Evolutionary conservation across 345 rosid species (phyloP).

Genomic region (Capsella bursapastoris): DNA sequence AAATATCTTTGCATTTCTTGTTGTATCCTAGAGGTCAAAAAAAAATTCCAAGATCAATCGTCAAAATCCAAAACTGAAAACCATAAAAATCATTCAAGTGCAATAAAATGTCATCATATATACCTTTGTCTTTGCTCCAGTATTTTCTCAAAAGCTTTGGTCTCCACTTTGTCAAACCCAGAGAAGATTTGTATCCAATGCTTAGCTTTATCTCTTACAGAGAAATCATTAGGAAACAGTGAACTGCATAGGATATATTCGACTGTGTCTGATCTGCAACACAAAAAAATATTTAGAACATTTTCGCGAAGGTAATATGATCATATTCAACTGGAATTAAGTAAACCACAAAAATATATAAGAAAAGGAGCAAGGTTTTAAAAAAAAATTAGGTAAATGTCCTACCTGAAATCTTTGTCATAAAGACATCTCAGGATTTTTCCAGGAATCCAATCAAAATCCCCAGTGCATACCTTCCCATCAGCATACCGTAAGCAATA

Average conservation of each 20-base stretch:
- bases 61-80: conserved; percentile 43
- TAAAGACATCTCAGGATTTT: conserved; percentile 89
- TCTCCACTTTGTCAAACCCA: conserved; percentile 81
- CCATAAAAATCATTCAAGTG: conserved; percentile 29
- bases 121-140: conserved; percentile 98
- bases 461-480: conserved; percentile 51
- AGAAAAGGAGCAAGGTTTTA: neutral
- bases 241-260: conserved; percentile 72
- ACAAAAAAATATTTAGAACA: conserved; percentile 23
- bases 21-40: conserved; percentile 82
- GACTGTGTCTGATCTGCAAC: conserved; percentile 89
- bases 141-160: conserved; percentile 85
- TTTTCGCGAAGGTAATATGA: neutral
- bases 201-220: conserved; percentile 66
- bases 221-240: conserved; percentile 67
- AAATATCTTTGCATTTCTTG: conserved; percentile 95
- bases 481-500: conserved; percentile 62
- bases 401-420: conserved; percentile 94
- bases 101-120: conserved; percentile 26
- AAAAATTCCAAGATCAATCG: conserved; percentile 46
- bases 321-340: conserved; percentile 11
- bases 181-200: conserved; percentile 83
- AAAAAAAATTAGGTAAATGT: neutral
- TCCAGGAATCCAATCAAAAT: conserved; percentile 97
- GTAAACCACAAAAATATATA: conserved; percentile 2